Base-by-base conservation (phyloP, 2,329 filamentous ascomycete species). In the Aaosphaeria arxii region DNA sequence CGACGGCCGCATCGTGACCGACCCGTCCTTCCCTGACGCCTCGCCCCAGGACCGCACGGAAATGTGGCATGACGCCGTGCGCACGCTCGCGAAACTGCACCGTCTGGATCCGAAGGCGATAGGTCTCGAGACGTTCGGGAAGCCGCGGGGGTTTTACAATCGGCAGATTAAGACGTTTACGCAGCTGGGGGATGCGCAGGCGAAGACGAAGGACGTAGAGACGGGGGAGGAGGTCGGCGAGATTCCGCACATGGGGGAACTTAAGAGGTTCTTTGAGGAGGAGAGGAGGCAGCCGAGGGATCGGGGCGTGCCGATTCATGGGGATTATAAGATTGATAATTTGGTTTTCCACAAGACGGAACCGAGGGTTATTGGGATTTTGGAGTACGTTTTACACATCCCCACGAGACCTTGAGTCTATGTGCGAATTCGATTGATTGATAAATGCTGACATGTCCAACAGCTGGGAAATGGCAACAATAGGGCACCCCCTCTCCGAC, bases 401-500 rank as follows among this genome's bases (percentile, higher is more conserved):
- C n/a, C n/a, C n/a, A n/a, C n/a, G n/a, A n/a, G n/a, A n/a, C n/a
- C n/a, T n/a, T n/a, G n/a, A n/a, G n/a, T n/a, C n/a, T n/a, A n/a
- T n/a, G 24, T 30, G 9, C 31, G 5, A 38, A 38, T 38, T 24
- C n/a, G 11, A n/a, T 31, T 7, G 9, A 32, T 43, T 6, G 29
- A 11, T 11, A 11, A 35, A 13, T 30, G 5, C n/a, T 17, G 43
- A 1, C 40, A 6, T n/a, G n/a, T n/a, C n/a, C n/a, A n/a, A n/a
- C n/a, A n/a, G n/a, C n/a, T 30, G 38, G 91, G 91, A 96, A 74
- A 95, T 96, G 89, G 90, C 89, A 30, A 96, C 91, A 0, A 85
- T 96, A 46, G 91, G 91, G 24, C 91, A 96, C 67, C 92, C 92
- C 1, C 81, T 96, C 31, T 91, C 88, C 11, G 91, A 96, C 67